phyloP scores from a whole-genome alignment of 1,284 basidiomycete genomes.

The Cryptococcus deneoformans region DNA sequence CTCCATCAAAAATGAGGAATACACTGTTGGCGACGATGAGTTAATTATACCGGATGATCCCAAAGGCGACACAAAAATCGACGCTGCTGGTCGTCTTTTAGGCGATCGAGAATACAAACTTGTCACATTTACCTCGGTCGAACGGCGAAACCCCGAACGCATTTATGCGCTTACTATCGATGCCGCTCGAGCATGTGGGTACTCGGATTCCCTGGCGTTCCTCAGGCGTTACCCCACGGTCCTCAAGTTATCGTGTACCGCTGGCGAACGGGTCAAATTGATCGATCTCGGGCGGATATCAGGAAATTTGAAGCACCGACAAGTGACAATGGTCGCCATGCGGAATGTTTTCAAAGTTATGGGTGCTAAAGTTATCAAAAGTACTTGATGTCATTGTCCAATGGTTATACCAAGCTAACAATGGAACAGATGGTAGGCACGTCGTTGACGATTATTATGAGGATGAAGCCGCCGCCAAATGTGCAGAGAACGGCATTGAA shows the following conservation, averaged over 20 bases:
- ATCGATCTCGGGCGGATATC: conserved; percentile 84
- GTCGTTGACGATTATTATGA: conserved; percentile 96
- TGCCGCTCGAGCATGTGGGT: conserved; percentile 91
- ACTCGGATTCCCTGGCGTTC: conserved; percentile 94
- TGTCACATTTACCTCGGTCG: conserved; percentile 76
- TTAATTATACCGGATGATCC: conserved; percentile 77
- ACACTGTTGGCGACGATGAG: conserved; percentile 82
- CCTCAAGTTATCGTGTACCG: conserved; percentile 81
- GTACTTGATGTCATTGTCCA: conserved; percentile 53
- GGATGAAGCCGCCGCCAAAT: conserved; percentile 68
- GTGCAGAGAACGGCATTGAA: conserved; percentile 66
- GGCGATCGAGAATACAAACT: conserved; percentile 87
- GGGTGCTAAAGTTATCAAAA: conserved; percentile 82
- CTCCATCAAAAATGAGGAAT: conserved; percentile 65
- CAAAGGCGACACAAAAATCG: conserved; percentile 90
- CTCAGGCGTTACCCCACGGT: conserved; percentile 88
- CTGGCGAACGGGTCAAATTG: conserved; percentile 86
- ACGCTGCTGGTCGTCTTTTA: conserved; percentile 74
- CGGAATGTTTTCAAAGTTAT: conserved; percentile 92
- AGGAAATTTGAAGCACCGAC: conserved; percentile 81
- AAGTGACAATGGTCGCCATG: conserved; percentile 89
- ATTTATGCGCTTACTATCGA: conserved; percentile 96
- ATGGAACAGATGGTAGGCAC: conserved; percentile 71
- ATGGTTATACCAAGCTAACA: neutral
- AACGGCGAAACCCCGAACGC: conserved; percentile 70